A percentile compares a stretch with the other conserved stretches of the same genome.
phyloP scores from a whole-genome alignment of 148 eudicot genomes.

The Nepenthes mirabilis region DNA sequence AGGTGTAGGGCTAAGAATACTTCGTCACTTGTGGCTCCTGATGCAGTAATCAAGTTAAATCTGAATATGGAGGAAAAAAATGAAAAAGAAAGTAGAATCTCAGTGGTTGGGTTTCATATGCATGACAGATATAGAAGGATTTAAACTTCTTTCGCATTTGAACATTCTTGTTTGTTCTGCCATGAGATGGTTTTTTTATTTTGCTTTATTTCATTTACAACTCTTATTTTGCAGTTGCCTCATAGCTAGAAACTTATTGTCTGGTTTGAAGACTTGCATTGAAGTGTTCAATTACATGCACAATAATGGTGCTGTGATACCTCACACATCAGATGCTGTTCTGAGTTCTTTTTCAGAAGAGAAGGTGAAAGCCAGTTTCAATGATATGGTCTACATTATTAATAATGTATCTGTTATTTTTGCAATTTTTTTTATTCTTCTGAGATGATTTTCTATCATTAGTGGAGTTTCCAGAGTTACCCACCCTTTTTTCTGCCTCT shows the following conservation, averaged over 20 bases:
- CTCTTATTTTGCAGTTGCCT: constrained; percentile 58
- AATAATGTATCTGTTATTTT: no score
- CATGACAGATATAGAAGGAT: neutral
- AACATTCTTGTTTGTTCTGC: neutral
- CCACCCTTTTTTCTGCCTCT: no score
- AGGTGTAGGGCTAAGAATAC: no score
- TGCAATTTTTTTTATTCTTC: no score
- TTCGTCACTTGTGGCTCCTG: no score
- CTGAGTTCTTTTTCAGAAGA: constrained; percentile 36
- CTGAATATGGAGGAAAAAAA: no score
- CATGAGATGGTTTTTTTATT: neutral
- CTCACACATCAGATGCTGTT: constrained; percentile 22
- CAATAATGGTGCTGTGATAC: constrained; percentile 29
- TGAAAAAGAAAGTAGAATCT: neutral
- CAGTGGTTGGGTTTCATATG: neutral
- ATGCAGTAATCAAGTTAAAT: no score
- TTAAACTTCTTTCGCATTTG: no score
- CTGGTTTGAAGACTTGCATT: constrained; percentile 82
- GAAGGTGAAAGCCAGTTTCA: constrained; percentile 26
- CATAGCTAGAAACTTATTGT: constrained; percentile 72
- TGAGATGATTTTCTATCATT: no score
- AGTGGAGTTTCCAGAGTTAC: no score
- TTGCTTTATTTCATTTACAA: neutral
- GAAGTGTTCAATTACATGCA: constrained; percentile 68
- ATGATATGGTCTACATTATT: constrained; percentile 34